Percentiles rank a stretch among this genome's conserved stretches.
Conservation (phyloP, 352 stramenopile species). For the Pythium chondricola region DNA sequence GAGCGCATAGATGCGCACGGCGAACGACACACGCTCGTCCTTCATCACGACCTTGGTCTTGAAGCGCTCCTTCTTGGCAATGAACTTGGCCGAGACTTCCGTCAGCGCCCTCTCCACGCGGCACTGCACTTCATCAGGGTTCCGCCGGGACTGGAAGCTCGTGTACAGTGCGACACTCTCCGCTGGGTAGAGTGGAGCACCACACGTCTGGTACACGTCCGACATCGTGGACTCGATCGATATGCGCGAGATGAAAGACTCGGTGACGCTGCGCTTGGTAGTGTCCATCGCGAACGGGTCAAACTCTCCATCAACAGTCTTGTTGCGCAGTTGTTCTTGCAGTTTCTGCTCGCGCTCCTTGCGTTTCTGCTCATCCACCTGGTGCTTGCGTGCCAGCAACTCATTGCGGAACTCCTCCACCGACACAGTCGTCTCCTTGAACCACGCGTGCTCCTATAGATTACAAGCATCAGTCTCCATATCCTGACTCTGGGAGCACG, state of each 20-base stretch:
- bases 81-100: constrained; percentile 39
- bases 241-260: constrained; percentile 15
- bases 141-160: constrained; percentile 55
- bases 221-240: constrained; percentile 19
- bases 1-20: constrained; percentile 61
- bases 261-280: constrained; percentile 30
- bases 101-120: constrained; percentile 47
- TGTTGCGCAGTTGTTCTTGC: constrained; percentile 34
- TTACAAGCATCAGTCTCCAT: not conserved
- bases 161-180: constrained; percentile 64
- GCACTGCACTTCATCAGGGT: constrained; percentile 41
- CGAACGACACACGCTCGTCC: constrained; percentile 45
- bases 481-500: not conserved
- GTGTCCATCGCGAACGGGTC: constrained; percentile 53
- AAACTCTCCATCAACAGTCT: constrained; percentile 44
- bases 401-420: constrained; percentile 41
- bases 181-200: constrained; percentile 47
- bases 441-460: constrained; percentile 50
- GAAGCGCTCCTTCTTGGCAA: constrained; percentile 56
- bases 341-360: constrained; percentile 58
- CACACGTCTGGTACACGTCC: constrained; percentile 5
- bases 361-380: constrained; percentile 64
- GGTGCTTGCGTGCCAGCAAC: constrained; percentile 49
- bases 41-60: constrained; percentile 69
- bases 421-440: constrained; percentile 38